Conservation (phyloP, 768 basidiomycete species). For the Filobasidium floriforme region DNA sequence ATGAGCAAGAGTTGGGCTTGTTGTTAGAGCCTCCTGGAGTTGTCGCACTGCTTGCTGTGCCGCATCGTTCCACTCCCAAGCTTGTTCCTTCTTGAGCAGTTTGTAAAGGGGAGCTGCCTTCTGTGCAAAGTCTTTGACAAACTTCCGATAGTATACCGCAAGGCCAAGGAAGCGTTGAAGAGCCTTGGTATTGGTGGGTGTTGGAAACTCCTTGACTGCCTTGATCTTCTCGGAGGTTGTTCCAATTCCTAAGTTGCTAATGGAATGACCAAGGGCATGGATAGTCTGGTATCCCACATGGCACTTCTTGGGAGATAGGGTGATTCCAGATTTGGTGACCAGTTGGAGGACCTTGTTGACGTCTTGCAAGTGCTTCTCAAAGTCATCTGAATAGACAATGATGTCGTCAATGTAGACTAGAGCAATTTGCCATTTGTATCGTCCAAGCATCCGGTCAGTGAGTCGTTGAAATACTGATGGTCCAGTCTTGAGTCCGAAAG, state of each 20-base stretch:
- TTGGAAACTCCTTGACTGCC: conserved; percentile 27
- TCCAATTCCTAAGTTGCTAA: conserved; percentile 17
- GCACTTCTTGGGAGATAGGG: no score
- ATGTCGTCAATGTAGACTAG: no score
- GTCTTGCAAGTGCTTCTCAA: no score
- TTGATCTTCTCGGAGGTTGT: conserved; percentile 3
- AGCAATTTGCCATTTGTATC: no score
- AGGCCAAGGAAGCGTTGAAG: conserved; percentile 29
- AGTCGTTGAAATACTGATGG: conserved; percentile 17
- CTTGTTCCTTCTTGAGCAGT: conserved; percentile 16
- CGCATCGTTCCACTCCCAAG: conserved; percentile 10
- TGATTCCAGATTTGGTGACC: no score
- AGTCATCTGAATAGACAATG: no score
- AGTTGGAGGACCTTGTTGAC: no score
- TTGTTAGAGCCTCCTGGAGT: conserved; percentile 9
- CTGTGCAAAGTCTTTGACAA: conserved; percentile 26
- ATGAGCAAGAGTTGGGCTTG: conserved; percentile 13
- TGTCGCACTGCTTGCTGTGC: conserved; percentile 12
- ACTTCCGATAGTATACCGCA: no score
- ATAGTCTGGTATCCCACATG: conserved; percentile 17
- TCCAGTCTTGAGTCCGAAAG: conserved; percentile 16
- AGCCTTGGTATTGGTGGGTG: conserved; percentile 22
- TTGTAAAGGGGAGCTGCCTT: conserved; percentile 19
- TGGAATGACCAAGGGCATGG: conserved; percentile 8
- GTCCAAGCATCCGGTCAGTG: conserved; percentile 7